Evolutionary conservation across 805 yeast genomes (phyloP).

Genomic region (Candida corydali): DNA sequence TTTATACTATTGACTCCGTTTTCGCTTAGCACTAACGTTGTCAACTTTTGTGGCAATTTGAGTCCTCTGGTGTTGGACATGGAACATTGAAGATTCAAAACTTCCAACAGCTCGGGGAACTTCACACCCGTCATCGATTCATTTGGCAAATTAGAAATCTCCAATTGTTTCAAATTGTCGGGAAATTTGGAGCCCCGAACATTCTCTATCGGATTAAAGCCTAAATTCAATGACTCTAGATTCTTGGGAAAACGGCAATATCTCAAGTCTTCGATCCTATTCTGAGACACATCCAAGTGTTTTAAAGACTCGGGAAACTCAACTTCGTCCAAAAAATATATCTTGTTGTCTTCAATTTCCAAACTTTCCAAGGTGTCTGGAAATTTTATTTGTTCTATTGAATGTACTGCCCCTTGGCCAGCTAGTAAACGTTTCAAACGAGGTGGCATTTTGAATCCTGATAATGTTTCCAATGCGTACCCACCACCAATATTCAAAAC

Average conservation of each 20-base stretch:
- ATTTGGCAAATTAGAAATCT: conserved; percentile 40
- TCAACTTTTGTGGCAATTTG: conserved; percentile 31
- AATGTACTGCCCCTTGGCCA: conserved; percentile 28
- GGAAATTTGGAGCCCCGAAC: conserved; percentile 40
- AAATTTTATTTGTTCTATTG: conserved; percentile 33
- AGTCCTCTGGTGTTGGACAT: conserved; percentile 44
- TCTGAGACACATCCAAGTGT: conserved; percentile 33
- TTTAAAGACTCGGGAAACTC: conserved; percentile 31
- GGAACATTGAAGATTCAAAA: conserved; percentile 37
- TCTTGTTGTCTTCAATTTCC: conserved; percentile 32
- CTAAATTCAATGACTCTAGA: conserved; percentile 25
- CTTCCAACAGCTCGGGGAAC: conserved; percentile 36
- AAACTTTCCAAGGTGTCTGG: conserved; percentile 30
- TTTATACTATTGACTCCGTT: conserved; percentile 44
- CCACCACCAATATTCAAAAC: conserved; percentile 39
- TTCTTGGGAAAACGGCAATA: conserved; percentile 34
- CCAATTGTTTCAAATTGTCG: conserved; percentile 31
- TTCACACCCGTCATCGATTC: conserved; percentile 46
- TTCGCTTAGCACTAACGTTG: conserved; percentile 28
- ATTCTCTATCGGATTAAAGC: conserved; percentile 40
- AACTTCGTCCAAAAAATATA: conserved; percentile 35
- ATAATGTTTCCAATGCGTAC: conserved; percentile 32
- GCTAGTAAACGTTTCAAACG: conserved; percentile 27
- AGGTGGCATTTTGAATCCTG: conserved; percentile 37
- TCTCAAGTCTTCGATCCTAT: conserved; percentile 35